phyloP scores from a whole-genome alignment of 371 early-diverging fungal species.

The Dinochytrium kinnereticum region DNA sequence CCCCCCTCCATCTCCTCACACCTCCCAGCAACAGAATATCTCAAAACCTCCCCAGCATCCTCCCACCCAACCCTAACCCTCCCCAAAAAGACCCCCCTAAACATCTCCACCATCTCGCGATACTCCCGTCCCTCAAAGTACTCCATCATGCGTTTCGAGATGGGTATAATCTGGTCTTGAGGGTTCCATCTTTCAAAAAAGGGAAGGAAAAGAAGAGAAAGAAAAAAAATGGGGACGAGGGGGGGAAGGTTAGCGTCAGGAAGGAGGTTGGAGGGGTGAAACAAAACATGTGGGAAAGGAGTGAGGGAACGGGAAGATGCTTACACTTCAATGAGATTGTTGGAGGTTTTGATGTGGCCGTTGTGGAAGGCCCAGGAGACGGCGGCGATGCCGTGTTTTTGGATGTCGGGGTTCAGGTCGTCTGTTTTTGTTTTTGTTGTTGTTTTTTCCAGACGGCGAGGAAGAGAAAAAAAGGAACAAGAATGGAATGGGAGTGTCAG shows the following conservation, averaged over 20 bases:
- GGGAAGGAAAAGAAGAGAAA: neutral
- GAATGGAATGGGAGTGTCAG: too few relatives aligned
- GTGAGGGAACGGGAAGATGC: neutral
- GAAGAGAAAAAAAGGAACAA: neutral
- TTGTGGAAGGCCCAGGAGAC: slow-evolving; percentile 30
- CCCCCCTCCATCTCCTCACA: neutral
- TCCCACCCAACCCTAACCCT: slow-evolving; percentile 24
- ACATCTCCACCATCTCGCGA: neutral
- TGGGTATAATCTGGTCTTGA: slow-evolving; percentile 21
- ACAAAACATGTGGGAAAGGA: too few relatives aligned
- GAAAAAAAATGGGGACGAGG: too few relatives aligned
- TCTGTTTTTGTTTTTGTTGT: too few relatives aligned
- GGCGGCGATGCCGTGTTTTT: slow-evolving; percentile 26
- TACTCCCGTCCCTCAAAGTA: slow-evolving; percentile 14
- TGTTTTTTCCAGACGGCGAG: too few relatives aligned
- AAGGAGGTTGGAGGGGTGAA: too few relatives aligned
- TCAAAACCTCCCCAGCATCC: slow-evolving; percentile 21
- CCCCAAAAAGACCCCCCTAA: slow-evolving; percentile 14
- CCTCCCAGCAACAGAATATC: slow-evolving; percentile 12
- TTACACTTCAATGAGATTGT: slow-evolving; percentile 27
- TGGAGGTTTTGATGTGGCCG: slow-evolving; percentile 23
- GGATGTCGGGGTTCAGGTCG: slow-evolving; percentile 21
- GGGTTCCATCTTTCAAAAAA: slow-evolving; percentile 17
- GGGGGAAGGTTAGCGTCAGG: too few relatives aligned
- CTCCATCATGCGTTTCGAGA: neutral